Conservation (phyloP, 202 grass and related monocot genomes). For the Miscanthus sacchariflorus region DNA sequence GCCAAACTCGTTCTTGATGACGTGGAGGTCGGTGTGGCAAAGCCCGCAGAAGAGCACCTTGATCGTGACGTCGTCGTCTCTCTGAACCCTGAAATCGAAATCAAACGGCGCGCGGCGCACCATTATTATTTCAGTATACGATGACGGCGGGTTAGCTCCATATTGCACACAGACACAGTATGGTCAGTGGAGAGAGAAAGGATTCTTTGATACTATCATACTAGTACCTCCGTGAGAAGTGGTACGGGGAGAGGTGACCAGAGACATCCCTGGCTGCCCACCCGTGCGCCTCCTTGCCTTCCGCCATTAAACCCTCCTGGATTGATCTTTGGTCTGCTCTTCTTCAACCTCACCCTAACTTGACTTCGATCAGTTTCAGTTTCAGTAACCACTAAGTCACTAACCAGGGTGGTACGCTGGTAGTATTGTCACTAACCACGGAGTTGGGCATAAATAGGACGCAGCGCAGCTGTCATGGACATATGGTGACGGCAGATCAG, state of each 20-base stretch:
- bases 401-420: neutral
- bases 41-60: conserved; percentile 80
- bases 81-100: conserved; percentile 34
- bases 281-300: conserved; percentile 37
- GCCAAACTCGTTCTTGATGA: conserved; percentile 65
- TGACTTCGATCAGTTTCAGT: neutral
- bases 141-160: too few species aligned
- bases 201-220: too few species aligned
- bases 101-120: neutral
- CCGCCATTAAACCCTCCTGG: conserved; percentile 14
- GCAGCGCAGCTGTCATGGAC: neutral
- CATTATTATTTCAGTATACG: too few species aligned
- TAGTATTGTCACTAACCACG: neutral
- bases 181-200: neutral
- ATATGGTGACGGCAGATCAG: too few species aligned
- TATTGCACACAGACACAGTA: too few species aligned
- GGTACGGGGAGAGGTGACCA: conserved; percentile 56
- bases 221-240: conserved; percentile 53
- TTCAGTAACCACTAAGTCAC: neutral
- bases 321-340: too few species aligned
- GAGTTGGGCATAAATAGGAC: neutral
- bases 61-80: conserved; percentile 69
- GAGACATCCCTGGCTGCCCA: conserved; percentile 61
- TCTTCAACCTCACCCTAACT: neutral
- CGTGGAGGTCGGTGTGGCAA: conserved; percentile 77